Evolutionary conservation across 164 flowering plant species (phyloP).

Genomic region (Vitis rotundifolia): DNA sequence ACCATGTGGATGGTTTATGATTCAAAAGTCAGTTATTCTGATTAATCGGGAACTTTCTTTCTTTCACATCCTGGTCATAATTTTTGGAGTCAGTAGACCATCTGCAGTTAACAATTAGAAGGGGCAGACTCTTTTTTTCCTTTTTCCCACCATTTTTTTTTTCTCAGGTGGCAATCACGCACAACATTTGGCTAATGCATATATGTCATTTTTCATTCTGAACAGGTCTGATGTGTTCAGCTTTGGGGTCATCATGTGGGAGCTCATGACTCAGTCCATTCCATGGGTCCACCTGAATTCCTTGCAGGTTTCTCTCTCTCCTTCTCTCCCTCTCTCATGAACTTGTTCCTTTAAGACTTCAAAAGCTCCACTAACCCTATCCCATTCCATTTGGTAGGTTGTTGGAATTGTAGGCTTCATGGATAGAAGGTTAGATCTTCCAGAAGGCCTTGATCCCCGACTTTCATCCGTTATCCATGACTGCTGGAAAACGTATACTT

Average conservation of each 20-base stretch:
- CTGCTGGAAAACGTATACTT: slow-evolving; percentile 73
- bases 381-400: slow-evolving; percentile 40
- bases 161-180: too few relatives aligned
- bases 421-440: slow-evolving; percentile 83
- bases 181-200: neutral
- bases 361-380: neutral
- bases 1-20: too few relatives aligned
- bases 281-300: slow-evolving; percentile 77
- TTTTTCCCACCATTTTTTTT: too few relatives aligned
- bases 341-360: neutral
- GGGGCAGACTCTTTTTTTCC: too few relatives aligned
- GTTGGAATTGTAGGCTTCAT: slow-evolving; percentile 91
- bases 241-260: slow-evolving; percentile 91
- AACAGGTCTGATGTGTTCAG: slow-evolving; percentile 88
- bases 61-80: neutral
- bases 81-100: neutral
- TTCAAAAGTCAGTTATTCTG: neutral
- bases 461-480: slow-evolving; percentile 63
- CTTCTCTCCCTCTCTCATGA: neutral
- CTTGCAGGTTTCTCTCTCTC: slow-evolving; percentile 51
- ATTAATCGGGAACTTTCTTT: neutral
- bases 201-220: neutral
- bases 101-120: too few relatives aligned
- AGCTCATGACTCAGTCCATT: slow-evolving; percentile 66
- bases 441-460: slow-evolving; percentile 66